Conservation (phyloP, 2,329 filamentous ascomycete genomes). For the Tolypocladium pustulatum region DNA sequence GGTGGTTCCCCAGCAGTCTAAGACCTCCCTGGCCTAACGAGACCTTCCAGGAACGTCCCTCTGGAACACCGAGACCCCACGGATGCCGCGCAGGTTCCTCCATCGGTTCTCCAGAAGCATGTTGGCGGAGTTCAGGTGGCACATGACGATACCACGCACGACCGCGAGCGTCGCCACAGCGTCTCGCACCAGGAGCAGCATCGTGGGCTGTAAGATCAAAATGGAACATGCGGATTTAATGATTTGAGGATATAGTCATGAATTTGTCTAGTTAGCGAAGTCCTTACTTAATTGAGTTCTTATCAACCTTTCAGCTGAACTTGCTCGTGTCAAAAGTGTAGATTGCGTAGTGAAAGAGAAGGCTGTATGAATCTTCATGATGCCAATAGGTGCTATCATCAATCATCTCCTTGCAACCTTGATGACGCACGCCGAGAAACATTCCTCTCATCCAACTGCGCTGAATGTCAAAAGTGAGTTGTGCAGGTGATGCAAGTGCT, state of each 20-base stretch:
- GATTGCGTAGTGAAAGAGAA: too few species aligned
- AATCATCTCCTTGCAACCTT: too few species aligned
- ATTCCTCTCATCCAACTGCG: not conserved
- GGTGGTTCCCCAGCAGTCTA: not conserved
- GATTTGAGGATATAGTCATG: not conserved
- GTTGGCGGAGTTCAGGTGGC: slow-evolving; percentile 34
- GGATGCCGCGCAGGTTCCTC: slow-evolving; percentile 47
- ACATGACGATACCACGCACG: slow-evolving; percentile 32
- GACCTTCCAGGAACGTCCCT: not conserved
- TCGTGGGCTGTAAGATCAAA: slow-evolving; percentile 28
- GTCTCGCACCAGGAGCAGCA: slow-evolving; percentile 37
- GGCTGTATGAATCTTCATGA: too few species aligned
- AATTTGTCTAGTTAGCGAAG: not conserved
- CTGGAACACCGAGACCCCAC: slow-evolving; percentile 31
- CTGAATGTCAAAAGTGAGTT: not conserved
- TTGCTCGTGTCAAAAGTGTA: too few species aligned
- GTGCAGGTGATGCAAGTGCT: too few species aligned
- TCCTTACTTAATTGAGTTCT: not conserved
- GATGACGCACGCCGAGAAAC: too few species aligned
- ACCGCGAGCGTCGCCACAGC: slow-evolving; percentile 35
- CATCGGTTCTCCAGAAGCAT: slow-evolving; percentile 38
- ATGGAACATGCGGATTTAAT: slow-evolving; percentile 2
- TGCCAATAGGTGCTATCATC: too few species aligned
- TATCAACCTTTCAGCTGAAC: not conserved
- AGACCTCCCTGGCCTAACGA: not conserved